Evolutionary conservation across 2,329 filamentous ascomycete species (phyloP), one percentile per base, ranked within the genome.

Genomic region (Huntiella savannae): DNA sequence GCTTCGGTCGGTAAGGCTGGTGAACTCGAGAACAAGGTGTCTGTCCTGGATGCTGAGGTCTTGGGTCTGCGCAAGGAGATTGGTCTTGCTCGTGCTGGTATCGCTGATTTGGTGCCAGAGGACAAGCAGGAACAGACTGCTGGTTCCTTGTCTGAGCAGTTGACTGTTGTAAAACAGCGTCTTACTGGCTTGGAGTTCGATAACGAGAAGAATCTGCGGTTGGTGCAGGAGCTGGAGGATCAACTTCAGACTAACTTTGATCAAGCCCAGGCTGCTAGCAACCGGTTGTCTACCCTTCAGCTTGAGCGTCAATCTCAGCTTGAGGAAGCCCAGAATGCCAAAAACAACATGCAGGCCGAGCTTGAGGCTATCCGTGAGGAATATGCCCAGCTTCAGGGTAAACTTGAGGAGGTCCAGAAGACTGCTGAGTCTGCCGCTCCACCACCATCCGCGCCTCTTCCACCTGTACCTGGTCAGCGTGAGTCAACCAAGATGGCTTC

Each of bases 171-270:
- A 52, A 77, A 77, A 60, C 75, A 75, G 58, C 77, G 76, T 57
- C 75, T 80, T 61, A 55, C 58, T 5, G 74, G 79, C 38, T 62
- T 81, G 16, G 71, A 79, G 55, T 67, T 60, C 37, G 70, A 70
- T 63, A 93, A 92, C 68, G 79, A 85, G 66, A 95, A 93, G 70
- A 92, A 91, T 61, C 82, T 83, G 37, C 77, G 85, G 16, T 69
- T 98, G 10, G 84, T 98, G 6, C 85, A 96, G 59, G 88, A 98
- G 63, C 77, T 98, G 4, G 91, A 98, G 62, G 88, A 96, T 55
- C 91, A 98, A 61, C 76, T 98, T 46, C 87, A 88, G 58, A 84
- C 73, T 59, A 95, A 91, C 63, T 98, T 86, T 62, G 91, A 98
- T 57, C 83, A 94, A 59, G 86, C 88, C 50, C 84, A 95, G 57